These are phyloP conservation scores for Amanita rubescens DNA, from an alignment of 768 basidiomycete genomes.

Conservation along the genomic window DNA sequence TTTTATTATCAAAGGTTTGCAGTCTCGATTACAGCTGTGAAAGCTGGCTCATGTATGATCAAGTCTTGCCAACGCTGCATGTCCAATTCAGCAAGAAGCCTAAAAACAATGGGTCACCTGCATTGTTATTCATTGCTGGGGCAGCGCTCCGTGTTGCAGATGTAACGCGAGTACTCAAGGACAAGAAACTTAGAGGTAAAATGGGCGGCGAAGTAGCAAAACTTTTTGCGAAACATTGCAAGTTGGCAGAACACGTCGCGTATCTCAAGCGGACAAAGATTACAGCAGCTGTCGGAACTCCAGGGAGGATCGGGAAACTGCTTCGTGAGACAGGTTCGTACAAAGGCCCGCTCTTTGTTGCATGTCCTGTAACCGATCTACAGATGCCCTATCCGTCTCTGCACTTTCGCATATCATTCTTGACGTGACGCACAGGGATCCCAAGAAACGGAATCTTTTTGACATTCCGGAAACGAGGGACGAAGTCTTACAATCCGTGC, in stretches of 20 bases:
- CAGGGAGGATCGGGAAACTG: conserved; percentile 84
- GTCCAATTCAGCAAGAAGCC: conserved; percentile 68
- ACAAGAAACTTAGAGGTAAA: conserved; percentile 62
- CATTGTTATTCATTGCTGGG: conserved; percentile 74
- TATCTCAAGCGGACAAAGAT: conserved; percentile 84
- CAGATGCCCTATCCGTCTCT: conserved; percentile 66
- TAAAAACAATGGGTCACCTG: conserved; percentile 77
- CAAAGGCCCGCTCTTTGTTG: background rate
- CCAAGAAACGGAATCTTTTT: conserved; percentile 67
- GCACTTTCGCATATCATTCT: conserved; percentile 81
- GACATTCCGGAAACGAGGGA: conserved; percentile 83
- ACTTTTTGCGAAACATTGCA: conserved; percentile 93
- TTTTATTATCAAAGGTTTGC: conserved; percentile 67
- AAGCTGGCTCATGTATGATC: conserved; percentile 1
- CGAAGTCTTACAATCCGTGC: conserved; percentile 68
- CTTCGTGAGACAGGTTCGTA: conserved; percentile 58
- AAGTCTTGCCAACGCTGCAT: conserved; percentile 62
- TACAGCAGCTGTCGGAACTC: conserved; percentile 86
- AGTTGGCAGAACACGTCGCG: conserved; percentile 77
- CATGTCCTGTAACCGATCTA: conserved; percentile 5
- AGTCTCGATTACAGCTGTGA: background rate
- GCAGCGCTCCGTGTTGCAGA: conserved; percentile 94
- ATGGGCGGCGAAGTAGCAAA: conserved; percentile 92
- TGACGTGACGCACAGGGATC: conserved; percentile 65
- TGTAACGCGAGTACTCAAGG: conserved; percentile 66